These are phyloP conservation scores for Ligustrum vulgare DNA, from an alignment of 257 asterid genomes.

Conservation along the genomic window DNA sequence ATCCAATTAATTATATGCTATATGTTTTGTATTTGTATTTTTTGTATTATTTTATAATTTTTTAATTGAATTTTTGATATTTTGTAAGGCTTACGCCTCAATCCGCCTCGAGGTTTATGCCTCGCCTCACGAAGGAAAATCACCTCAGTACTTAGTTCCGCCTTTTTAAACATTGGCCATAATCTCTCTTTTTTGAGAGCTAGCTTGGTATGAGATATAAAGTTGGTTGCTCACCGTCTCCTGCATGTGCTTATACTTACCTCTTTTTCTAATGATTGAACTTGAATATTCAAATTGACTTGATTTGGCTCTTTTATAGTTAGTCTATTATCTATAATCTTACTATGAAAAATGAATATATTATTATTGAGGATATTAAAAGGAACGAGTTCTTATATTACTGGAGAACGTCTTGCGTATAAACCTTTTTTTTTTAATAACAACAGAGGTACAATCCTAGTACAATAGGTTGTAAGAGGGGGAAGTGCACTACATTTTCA, in stretches of 20 bases:
- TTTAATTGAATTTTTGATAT: too few relatives aligned
- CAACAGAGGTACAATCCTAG: not conserved
- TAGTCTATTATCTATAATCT: not conserved
- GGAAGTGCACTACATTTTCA: not conserved
- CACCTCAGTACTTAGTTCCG: too few relatives aligned
- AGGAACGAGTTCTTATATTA: not conserved
- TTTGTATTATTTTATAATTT: too few relatives aligned
- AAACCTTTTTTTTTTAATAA: too few relatives aligned
- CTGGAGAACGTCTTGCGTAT: not conserved
- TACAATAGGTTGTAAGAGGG: not conserved
- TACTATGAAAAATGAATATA: not conserved
- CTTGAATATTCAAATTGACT: not conserved
- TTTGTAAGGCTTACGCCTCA: too few relatives aligned
- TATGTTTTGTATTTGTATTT: too few relatives aligned
- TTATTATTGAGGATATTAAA: not conserved
- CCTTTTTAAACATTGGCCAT: too few relatives aligned
- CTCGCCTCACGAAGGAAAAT: too few relatives aligned
- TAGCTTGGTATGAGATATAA: not conserved
- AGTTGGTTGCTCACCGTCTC: not conserved
- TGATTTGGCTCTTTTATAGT: not conserved
- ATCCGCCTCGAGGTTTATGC: too few relatives aligned
- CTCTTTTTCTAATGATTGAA: constrained; percentile 7
- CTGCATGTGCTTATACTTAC: not conserved
- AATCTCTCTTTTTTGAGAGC: not conserved
- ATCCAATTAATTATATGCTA: too few relatives aligned